Conservation (phyloP, 2,329 filamentous ascomycete species). For the Scedosporium aurantiacum region DNA sequence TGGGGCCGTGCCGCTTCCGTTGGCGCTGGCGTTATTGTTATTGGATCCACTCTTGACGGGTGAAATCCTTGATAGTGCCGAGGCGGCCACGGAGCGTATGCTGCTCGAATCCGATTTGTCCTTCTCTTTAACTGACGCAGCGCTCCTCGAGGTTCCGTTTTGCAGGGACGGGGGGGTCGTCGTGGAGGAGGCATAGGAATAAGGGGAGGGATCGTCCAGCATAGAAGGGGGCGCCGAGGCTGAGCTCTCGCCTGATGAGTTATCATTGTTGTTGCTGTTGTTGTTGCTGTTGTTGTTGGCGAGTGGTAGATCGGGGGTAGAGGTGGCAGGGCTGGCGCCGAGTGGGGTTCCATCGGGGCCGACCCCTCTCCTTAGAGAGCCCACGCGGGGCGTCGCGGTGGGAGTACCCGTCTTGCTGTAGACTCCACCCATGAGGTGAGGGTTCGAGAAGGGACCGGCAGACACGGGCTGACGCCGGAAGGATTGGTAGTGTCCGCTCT, state of each 20-base stretch:
- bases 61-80: slow-evolving; percentile 38
- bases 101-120: slow-evolving; percentile 37
- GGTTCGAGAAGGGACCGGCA: slow-evolving; percentile 70
- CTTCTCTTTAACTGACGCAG: slow-evolving; percentile 16
- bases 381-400: slow-evolving; percentile 35
- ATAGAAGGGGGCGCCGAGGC: slow-evolving; percentile 9
- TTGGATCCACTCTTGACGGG: slow-evolving; percentile 22
- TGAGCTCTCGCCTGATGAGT: slow-evolving; percentile 19
- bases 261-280: slow-evolving; percentile 25
- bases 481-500: slow-evolving; percentile 94
- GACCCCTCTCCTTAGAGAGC: slow-evolving; percentile 18
- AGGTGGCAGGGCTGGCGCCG: slow-evolving; percentile 29
- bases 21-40: slow-evolving; percentile 4
- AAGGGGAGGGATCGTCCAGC: slow-evolving; percentile 4
- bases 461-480: slow-evolving; percentile 72
- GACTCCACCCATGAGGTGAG: slow-evolving; percentile 65
- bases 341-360: background rate
- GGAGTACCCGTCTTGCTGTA: slow-evolving; percentile 55
- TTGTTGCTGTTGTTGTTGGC: slow-evolving; percentile 24
- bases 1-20: slow-evolving; percentile 1
- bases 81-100: slow-evolving; percentile 45
- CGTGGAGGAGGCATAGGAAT: background rate
- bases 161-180: background rate
- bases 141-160: background rate
- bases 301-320: slow-evolving; percentile 35